phyloP scores from a whole-genome alignment of 1,139 yeast genomes.

The Sugiyamaella pinicola region DNA sequence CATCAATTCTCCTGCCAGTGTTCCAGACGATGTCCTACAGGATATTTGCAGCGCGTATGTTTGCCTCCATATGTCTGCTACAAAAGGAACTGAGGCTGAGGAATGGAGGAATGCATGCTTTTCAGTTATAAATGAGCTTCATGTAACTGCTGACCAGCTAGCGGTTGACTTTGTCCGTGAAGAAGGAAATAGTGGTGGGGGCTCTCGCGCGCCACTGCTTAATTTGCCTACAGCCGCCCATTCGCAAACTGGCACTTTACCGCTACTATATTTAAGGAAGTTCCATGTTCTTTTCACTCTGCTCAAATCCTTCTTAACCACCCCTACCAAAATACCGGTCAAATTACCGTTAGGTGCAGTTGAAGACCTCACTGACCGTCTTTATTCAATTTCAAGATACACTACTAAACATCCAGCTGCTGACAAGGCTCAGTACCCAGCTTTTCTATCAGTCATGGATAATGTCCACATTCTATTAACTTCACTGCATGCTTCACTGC shows the following conservation, averaged over 20 bases:
- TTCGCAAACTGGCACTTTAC: neutral
- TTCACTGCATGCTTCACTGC: constrained; percentile 24
- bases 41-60: constrained; percentile 58
- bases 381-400: constrained; percentile 29
- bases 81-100: constrained; percentile 47
- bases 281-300: constrained; percentile 32
- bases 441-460: constrained; percentile 30
- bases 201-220: constrained; percentile 5
- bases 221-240: neutral
- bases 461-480: constrained; percentile 30
- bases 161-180: constrained; percentile 30
- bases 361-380: constrained; percentile 33
- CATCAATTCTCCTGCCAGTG: constrained; percentile 35
- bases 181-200: constrained; percentile 22
- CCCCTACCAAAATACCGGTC: constrained; percentile 35
- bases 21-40: constrained; percentile 47
- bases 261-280: constrained; percentile 18
- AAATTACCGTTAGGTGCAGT: constrained; percentile 38
- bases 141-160: constrained; percentile 27
- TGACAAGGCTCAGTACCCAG: constrained; percentile 28
- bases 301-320: constrained; percentile 32
- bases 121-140: constrained; percentile 34
- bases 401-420: constrained; percentile 21
- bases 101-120: constrained; percentile 38
- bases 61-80: constrained; percentile 61